phyloP scores from a whole-genome alignment of 495 filamentous ascomycete genomes.

The Penicillium atrosanguineum region DNA sequence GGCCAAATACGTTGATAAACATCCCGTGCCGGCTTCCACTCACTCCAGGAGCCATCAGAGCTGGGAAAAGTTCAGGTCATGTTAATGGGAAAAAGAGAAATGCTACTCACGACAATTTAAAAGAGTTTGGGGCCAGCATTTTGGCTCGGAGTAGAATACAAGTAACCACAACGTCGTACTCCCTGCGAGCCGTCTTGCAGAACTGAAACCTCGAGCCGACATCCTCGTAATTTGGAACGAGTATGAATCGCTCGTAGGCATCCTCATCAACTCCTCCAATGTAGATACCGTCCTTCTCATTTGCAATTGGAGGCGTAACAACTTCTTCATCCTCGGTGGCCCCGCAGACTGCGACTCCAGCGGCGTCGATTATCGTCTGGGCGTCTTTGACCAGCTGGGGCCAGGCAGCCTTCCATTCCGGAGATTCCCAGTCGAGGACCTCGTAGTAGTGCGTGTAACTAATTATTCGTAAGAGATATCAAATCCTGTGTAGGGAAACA shows the following conservation, averaged over 20 bases:
- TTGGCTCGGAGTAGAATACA: conserved; percentile 14
- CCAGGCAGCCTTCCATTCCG: conserved; percentile 16
- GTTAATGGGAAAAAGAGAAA: no score
- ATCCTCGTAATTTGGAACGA: background rate
- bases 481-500: background rate
- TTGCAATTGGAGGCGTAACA: conserved; percentile 1
- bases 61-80: background rate
- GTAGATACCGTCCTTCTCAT: conserved; percentile 6
- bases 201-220: background rate
- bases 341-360: background rate
- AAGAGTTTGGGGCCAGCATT: conserved; percentile 7
- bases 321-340: background rate
- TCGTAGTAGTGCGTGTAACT: conserved; percentile 20
- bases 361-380: conserved; percentile 9
- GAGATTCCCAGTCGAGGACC: conserved; percentile 4
- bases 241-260: conserved; percentile 1
- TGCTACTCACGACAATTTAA: background rate
- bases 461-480: background rate
- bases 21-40: background rate
- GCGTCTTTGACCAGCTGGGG: conserved; percentile 15
- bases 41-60: conserved; percentile 5
- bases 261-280: conserved; percentile 9
- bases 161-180: conserved; percentile 18
- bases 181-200: conserved; percentile 10
- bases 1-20: conserved; percentile 5